A percentile compares a stretch with the other conserved stretches of the same genome.
These are phyloP conservation scores for Barbarea vulgaris DNA, from an alignment of 345 rosid species.

Conservation along the genomic window DNA sequence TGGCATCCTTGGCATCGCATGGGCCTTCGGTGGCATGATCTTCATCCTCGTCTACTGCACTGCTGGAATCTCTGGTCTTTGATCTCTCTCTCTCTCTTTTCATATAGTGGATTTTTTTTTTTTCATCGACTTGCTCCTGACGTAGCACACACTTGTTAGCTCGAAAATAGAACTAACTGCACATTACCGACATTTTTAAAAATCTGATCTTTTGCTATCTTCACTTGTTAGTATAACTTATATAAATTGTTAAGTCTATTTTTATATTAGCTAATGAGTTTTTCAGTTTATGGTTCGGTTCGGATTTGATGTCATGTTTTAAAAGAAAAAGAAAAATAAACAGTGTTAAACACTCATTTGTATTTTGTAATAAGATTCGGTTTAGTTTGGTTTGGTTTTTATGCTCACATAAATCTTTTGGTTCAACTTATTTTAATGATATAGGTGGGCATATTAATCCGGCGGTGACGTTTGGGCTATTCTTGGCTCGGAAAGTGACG, in stretches of 20 bases:
- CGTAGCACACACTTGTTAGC: background rate
- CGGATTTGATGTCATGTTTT: background rate
- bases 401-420: slow-evolving; percentile 3
- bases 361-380: background rate
- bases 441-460: slow-evolving; percentile 88
- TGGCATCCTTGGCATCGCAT: slow-evolving; percentile 79
- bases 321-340: too few species aligned
- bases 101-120: background rate
- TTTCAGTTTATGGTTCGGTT: background rate
- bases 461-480: slow-evolving; percentile 80
- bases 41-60: slow-evolving; percentile 88
- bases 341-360: background rate
- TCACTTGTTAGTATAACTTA: background rate
- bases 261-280: background rate
- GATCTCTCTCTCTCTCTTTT: slow-evolving; percentile 25
- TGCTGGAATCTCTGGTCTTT: slow-evolving; percentile 85
- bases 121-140: background rate
- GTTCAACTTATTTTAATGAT: background rate
- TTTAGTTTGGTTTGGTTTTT: background rate
- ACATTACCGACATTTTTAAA: background rate
- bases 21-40: slow-evolving; percentile 96
- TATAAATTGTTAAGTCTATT: too few species aligned
- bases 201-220: background rate
- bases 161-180: background rate
- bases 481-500: slow-evolving; percentile 82